Conservation (phyloP, 306 rosid genomes). For the Ochetophila trinervis region DNA sequence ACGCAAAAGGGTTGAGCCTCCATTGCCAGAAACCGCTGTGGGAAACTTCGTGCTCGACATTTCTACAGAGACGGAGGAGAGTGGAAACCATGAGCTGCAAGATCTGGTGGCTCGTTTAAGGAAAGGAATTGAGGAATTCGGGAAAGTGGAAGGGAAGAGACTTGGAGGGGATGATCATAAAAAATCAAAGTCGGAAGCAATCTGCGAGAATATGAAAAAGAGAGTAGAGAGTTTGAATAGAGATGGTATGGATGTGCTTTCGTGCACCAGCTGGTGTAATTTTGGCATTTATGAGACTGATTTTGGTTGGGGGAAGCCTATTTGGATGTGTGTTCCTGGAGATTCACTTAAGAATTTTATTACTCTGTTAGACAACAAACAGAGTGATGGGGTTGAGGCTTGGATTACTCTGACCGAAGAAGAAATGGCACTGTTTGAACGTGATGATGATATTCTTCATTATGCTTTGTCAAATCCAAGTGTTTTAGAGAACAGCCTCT, state of each 20-base stretch:
- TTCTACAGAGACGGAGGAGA: not conserved
- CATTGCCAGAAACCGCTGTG: conserved; percentile 18
- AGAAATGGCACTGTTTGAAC: conserved; percentile 9
- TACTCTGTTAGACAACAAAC: conserved; percentile 14
- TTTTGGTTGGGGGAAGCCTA: conserved; percentile 32
- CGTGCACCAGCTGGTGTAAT: conserved; percentile 3
- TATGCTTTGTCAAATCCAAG: conserved; percentile 16
- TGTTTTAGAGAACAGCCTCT: too few relatives aligned
- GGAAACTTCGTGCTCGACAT: conserved; percentile 30
- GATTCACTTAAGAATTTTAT: not conserved
- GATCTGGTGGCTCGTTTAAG: conserved; percentile 5
- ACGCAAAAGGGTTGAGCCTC: conserved; percentile 28
- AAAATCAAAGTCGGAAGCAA: not conserved
- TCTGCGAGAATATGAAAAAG: not conserved
- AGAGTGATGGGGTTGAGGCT: conserved; percentile 18
- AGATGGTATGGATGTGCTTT: not conserved
- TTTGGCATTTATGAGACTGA: conserved; percentile 15
- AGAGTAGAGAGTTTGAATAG: not conserved
- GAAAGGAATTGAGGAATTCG: not conserved
- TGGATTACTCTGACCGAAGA: conserved; percentile 11
- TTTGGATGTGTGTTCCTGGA: not conserved
- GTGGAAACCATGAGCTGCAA: not conserved
- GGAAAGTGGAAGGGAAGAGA: not conserved
- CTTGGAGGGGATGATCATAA: not conserved
- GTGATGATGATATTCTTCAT: conserved; percentile 15